Percentiles rank a stretch among this genome's conserved stretches.
Conservation (phyloP, 331 rosid genomes). For the Telfairia occidentalis region DNA sequence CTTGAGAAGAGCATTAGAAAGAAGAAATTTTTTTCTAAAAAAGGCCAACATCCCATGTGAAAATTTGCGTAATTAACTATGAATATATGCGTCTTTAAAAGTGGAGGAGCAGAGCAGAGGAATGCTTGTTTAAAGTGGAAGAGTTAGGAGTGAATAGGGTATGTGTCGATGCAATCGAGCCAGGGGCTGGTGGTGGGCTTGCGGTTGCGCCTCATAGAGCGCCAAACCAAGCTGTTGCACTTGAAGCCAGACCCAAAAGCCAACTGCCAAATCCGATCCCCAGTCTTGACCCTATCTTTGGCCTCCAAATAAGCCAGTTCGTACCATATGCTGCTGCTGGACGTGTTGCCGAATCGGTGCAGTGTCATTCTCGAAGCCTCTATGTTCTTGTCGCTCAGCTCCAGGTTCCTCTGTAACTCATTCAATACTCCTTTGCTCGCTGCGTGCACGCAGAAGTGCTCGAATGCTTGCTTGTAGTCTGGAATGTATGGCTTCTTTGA, state of each 20-base stretch:
- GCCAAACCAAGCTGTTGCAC: conserved; percentile 88
- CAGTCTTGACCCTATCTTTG: conserved; percentile 57
- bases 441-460: conserved; percentile 85
- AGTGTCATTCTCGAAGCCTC: conserved; percentile 84
- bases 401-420: conserved; percentile 83
- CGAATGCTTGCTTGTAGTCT: conserved; percentile 83
- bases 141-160: conserved; percentile 36
- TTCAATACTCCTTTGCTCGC: conserved; percentile 67
- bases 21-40: not conserved
- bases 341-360: conserved; percentile 87
- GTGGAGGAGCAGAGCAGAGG: too few species aligned
- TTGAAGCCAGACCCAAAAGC: conserved; percentile 96
- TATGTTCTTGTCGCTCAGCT: conserved; percentile 63
- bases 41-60: not conserved
- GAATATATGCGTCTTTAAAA: too few species aligned
- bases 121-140: too few species aligned
- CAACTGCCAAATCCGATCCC: conserved; percentile 87
- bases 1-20: not conserved
- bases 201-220: conserved; percentile 41
- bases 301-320: conserved; percentile 90
- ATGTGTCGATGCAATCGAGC: conserved; percentile 65
- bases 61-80: too few species aligned
- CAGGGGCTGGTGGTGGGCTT: conserved; percentile 64
- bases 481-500: conserved; percentile 84
- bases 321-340: conserved; percentile 96